phyloP scores from a whole-genome alignment of 441 rosid species.

The Euphorbia corollata region DNA sequence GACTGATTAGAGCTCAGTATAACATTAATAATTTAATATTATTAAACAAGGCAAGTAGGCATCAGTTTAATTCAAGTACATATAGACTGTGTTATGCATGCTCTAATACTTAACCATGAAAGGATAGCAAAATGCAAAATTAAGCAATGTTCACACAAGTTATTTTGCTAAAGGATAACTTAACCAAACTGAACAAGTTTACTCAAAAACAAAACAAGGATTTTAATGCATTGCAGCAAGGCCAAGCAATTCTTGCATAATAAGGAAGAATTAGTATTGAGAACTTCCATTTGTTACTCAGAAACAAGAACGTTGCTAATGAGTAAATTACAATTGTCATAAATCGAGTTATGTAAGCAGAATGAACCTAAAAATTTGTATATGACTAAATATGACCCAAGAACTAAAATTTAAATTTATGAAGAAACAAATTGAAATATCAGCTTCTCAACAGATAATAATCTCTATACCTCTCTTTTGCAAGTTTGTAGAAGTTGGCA shows the following conservation, averaged over 20 bases:
- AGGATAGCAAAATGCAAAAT: background rate
- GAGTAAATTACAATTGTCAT: background rate
- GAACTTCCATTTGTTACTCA: background rate
- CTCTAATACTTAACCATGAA: background rate
- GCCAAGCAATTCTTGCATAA: background rate
- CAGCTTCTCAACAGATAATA: slow-evolving; percentile 7
- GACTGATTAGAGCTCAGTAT: slow-evolving; percentile 12
- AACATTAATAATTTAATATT: background rate
- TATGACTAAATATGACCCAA: slow-evolving; percentile 2
- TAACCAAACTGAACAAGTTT: slow-evolving; percentile 9
- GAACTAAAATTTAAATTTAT: slow-evolving; percentile 8
- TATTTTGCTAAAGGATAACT: slow-evolving; percentile 7
- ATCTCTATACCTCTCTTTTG: slow-evolving; percentile 77
- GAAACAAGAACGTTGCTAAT: background rate
- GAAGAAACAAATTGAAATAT: background rate
- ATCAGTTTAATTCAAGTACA: background rate
- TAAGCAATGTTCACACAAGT: slow-evolving; percentile 6
- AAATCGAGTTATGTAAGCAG: background rate
- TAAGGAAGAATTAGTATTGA: background rate
- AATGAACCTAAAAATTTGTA: background rate
- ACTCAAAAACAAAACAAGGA: background rate
- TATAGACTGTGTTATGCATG: background rate
- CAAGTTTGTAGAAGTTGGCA: slow-evolving; percentile 74
- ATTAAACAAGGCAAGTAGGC: slow-evolving; percentile 6
- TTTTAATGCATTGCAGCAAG: background rate